Evolutionary conservation across 257 asterid genomes (phyloP).

Genomic region (Capsicum baccatum): DNA sequence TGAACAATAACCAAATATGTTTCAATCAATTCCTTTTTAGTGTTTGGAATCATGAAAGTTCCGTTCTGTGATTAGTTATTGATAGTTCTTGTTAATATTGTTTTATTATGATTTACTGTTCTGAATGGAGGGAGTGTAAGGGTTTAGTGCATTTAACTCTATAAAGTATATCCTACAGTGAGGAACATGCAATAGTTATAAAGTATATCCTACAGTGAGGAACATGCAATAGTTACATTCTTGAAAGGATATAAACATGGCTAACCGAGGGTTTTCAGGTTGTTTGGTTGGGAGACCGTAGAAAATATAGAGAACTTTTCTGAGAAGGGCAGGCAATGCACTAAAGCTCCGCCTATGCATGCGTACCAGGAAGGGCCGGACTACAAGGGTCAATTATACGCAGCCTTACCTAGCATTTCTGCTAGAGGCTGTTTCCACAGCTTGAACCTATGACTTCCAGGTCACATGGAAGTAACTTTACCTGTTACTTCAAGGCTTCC

Average conservation of each 20-base stretch:
- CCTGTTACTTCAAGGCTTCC: too few relatives aligned
- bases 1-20: neutral
- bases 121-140: neutral
- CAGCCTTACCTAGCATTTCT: too few relatives aligned
- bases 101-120: neutral
- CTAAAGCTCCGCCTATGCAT: too few relatives aligned
- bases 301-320: neutral
- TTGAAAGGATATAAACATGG: constrained; percentile 17
- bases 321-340: too few relatives aligned
- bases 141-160: neutral
- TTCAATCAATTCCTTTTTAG: neutral
- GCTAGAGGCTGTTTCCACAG: too few relatives aligned
- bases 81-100: neutral
- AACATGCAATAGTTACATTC: neutral
- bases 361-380: too few relatives aligned
- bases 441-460: too few relatives aligned
- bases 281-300: neutral
- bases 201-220: neutral
- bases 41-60: neutral
- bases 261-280: neutral
- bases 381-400: too few relatives aligned
- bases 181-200: neutral
- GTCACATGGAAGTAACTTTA: too few relatives aligned
- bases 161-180: neutral
- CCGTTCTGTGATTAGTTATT: neutral